A percentile compares a stretch with the other conserved stretches of the same genome.
Evolutionary conservation across 768 basidiomycete species (phyloP).

Genomic region (Infundibulicybe gibba): DNA sequence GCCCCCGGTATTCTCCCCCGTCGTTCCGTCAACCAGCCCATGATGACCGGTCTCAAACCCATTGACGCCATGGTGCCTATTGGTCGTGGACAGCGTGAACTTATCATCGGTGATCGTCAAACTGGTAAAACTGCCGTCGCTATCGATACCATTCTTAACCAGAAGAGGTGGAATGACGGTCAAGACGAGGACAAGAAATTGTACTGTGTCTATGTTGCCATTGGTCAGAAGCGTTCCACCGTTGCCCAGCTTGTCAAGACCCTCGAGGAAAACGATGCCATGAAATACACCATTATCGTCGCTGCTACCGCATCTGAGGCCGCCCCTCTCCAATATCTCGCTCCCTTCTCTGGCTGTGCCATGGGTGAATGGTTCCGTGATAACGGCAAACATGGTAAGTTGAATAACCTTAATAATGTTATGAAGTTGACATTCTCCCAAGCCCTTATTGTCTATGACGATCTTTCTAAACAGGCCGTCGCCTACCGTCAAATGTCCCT

Average conservation of each 20-base stretch:
- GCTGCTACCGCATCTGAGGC: slow-evolving; percentile 99
- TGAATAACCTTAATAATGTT: not conserved
- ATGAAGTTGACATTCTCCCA: slow-evolving; percentile 6
- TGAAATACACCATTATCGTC: slow-evolving; percentile 99
- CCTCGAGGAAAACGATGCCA: slow-evolving; percentile 98
- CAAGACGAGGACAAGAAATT: slow-evolving; percentile 96
- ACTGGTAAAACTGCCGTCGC: slow-evolving; percentile 99
- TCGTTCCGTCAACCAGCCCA: slow-evolving; percentile 99
- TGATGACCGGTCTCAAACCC: slow-evolving; percentile 99
- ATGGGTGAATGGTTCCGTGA: slow-evolving; percentile 99
- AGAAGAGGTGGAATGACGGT: slow-evolving; percentile 99
- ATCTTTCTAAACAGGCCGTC: slow-evolving; percentile 99
- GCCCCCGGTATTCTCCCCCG: slow-evolving; percentile 99
- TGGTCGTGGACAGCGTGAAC: slow-evolving; percentile 99
- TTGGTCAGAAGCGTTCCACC: slow-evolving; percentile 99
- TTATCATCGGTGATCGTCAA: slow-evolving; percentile 99
- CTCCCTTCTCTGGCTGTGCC: slow-evolving; percentile 99
- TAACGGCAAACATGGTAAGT: slow-evolving; percentile 96
- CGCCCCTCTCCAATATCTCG: slow-evolving; percentile 98
- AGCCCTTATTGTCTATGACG: slow-evolving; percentile 99
- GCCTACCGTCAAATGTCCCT: slow-evolving; percentile 99
- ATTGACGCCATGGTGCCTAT: slow-evolving; percentile 99
- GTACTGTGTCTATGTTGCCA: slow-evolving; percentile 99
- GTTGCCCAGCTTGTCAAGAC: slow-evolving; percentile 99
- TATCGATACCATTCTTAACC: slow-evolving; percentile 99